These are phyloP conservation scores for Nakazawaea wickerhamii DNA, from an alignment of 805 yeast genomes.

Conservation along the genomic window DNA sequence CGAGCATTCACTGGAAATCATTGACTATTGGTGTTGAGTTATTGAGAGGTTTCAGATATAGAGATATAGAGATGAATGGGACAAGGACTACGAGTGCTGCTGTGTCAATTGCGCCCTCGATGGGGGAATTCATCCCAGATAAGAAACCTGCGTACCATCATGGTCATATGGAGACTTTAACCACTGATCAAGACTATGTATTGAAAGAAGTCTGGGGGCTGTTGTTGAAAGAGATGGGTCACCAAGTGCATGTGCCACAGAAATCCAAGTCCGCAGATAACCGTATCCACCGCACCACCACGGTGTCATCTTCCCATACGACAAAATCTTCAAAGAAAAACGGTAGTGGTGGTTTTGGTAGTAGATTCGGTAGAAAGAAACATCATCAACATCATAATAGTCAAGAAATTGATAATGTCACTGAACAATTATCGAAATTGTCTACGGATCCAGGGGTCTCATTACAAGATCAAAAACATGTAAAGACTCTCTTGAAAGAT, in stretches of 20 bases:
- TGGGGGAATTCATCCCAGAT: slow-evolving; percentile 11
- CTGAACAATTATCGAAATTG: slow-evolving; percentile 15
- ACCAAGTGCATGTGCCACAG: slow-evolving; percentile 26
- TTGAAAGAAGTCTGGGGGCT: slow-evolving; percentile 72
- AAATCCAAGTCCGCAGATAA: slow-evolving; percentile 13
- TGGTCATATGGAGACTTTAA: slow-evolving; percentile 42
- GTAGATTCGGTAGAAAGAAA: slow-evolving; percentile 21
- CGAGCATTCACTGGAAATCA: no score
- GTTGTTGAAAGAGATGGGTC: slow-evolving; percentile 55
- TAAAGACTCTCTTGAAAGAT: slow-evolving; percentile 46
- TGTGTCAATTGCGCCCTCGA: not conserved
- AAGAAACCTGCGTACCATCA: slow-evolving; percentile 14
- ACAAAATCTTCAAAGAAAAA: slow-evolving; percentile 2
- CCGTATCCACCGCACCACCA: slow-evolving; percentile 15
- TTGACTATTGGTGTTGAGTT: no score
- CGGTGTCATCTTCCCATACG: slow-evolving; percentile 21
- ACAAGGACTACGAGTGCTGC: slow-evolving; percentile 1
- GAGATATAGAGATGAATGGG: no score
- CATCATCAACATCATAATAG: slow-evolving; percentile 19
- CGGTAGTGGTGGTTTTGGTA: not conserved
- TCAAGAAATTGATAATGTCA: slow-evolving; percentile 19
- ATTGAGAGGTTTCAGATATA: no score
- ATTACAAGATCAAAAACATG: slow-evolving; percentile 27
- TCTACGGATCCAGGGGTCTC: slow-evolving; percentile 25
- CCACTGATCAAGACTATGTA: slow-evolving; percentile 53